Evolutionary conservation across 768 basidiomycete genomes (phyloP).

Genomic region (Hygrophoropsis aurantiaca): DNA sequence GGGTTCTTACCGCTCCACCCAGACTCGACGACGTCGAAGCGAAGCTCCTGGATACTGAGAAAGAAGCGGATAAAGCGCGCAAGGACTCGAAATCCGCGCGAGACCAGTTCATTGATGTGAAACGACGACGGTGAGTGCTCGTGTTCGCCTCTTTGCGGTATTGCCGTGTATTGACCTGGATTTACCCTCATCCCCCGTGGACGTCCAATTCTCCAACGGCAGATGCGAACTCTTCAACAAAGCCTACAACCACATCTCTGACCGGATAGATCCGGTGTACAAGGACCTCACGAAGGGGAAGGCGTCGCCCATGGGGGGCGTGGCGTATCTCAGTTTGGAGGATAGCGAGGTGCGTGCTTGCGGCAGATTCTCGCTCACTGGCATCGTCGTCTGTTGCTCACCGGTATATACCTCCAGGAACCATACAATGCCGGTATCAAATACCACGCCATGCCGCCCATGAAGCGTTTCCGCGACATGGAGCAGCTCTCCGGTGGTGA

Average conservation of each 20-base stretch:
- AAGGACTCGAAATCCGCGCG: slow-evolving; percentile 88
- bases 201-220: background rate
- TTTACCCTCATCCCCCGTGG: background rate
- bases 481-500: slow-evolving; percentile 98
- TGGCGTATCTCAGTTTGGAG: slow-evolving; percentile 94
- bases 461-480: slow-evolving; percentile 99
- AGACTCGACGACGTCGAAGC: slow-evolving; percentile 83
- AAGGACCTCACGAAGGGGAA: slow-evolving; percentile 97
- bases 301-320: slow-evolving; percentile 90
- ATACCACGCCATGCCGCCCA: slow-evolving; percentile 99
- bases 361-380: slow-evolving; percentile 30
- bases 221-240: slow-evolving; percentile 88
- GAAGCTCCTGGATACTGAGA: slow-evolving; percentile 85
- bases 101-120: slow-evolving; percentile 88
- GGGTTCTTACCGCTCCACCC: no score
- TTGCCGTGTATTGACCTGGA: slow-evolving; percentile 14
- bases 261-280: slow-evolving; percentile 92
- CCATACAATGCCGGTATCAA: slow-evolving; percentile 90
- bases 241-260: slow-evolving; percentile 95
- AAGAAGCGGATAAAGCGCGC: slow-evolving; percentile 88
- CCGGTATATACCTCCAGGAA: slow-evolving; percentile 46
- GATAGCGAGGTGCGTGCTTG: slow-evolving; percentile 79
- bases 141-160: no score
- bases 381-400: background rate
- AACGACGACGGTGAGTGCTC: slow-evolving; percentile 64